Percentiles rank a stretch among this genome's conserved stretches.
Evolutionary conservation across 169 alveolate genomes (phyloP).

Genomic region (Eimeria acervulina): DNA sequence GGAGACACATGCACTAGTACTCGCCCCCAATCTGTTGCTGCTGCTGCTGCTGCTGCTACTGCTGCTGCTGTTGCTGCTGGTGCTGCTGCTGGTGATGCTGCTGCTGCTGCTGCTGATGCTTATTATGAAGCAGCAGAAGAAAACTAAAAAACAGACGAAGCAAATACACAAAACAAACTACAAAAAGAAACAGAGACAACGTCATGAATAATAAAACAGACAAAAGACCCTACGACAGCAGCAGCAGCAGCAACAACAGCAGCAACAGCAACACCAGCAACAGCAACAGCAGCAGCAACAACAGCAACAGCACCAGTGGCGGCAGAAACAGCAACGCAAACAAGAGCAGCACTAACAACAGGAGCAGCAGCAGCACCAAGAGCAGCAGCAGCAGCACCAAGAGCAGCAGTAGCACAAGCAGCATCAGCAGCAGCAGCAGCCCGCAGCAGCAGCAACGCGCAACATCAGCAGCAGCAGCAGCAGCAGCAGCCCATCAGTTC

Average conservation of each 20-base stretch:
- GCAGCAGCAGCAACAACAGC: background rate
- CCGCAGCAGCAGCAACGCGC: constrained; percentile 18
- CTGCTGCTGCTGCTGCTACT: no score
- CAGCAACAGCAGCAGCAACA: background rate
- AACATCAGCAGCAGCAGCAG: no score
- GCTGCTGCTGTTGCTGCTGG: no score
- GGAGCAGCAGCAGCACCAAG: background rate
- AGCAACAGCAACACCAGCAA: background rate
- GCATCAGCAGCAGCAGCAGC: background rate
- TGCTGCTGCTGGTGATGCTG: no score
- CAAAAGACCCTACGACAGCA: background rate
- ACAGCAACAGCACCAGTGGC: background rate
- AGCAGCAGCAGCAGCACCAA: background rate
- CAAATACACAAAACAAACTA: no score
- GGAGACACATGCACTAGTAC: no score
- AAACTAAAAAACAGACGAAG: no score
- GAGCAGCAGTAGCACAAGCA: background rate
- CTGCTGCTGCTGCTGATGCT: no score
- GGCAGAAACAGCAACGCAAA: no score
- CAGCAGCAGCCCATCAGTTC: background rate
- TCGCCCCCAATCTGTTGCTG: no score
- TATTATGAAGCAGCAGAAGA: no score
- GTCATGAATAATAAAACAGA: background rate
- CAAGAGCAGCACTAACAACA: no score
- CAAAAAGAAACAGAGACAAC: background rate